phyloP scores from a whole-genome alignment of 2,329 filamentous ascomycete species.

The Didymella pomorum region DNA sequence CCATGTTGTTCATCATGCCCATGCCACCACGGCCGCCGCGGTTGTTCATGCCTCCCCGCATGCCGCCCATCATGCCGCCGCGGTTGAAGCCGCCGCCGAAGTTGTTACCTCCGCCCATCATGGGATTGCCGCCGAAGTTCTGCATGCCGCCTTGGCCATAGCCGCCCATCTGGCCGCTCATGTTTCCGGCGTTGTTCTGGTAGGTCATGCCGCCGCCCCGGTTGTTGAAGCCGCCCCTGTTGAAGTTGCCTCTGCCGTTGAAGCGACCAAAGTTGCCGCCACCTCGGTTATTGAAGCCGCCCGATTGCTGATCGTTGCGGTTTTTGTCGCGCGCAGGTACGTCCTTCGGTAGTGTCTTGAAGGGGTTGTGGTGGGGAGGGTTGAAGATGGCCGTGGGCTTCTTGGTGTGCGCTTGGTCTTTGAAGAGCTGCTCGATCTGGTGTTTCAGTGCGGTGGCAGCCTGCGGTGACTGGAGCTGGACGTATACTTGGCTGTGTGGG shows the following conservation, averaged over 20 bases:
- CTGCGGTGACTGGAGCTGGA: conserved; percentile 84
- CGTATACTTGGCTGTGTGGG: conserved; percentile 71
- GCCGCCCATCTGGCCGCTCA: conserved; percentile 57
- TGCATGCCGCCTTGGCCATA: conserved; percentile 52
- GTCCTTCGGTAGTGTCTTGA: conserved; percentile 90
- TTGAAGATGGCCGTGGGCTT: conserved; percentile 77
- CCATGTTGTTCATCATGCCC: conserved; percentile 51
- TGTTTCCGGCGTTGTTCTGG: conserved; percentile 35
- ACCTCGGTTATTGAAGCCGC: conserved; percentile 52
- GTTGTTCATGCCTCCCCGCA: conserved; percentile 59
- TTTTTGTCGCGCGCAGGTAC: conserved; percentile 76
- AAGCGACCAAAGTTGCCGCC: conserved; percentile 42
- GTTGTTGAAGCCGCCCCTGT: conserved; percentile 45
- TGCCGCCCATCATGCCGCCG: conserved; percentile 47
- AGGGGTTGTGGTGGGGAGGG: conserved; percentile 80
- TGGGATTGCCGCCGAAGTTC: conserved; percentile 55
- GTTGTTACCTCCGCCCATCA: conserved; percentile 48
- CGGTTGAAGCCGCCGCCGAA: conserved; percentile 55
- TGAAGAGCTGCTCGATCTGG: conserved; percentile 72
- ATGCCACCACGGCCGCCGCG: conserved; percentile 48
- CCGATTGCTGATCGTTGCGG: conserved; percentile 61
- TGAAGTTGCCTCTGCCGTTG: conserved; percentile 46
- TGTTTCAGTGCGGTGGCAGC: conserved; percentile 87
- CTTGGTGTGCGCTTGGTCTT: conserved; percentile 68
- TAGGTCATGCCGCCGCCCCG: conserved; percentile 28